Evolutionary conservation across 768 basidiomycete genomes (phyloP), one percentile per base, ranked within the genome.

Genomic region (Ramaria rubella): DNA sequence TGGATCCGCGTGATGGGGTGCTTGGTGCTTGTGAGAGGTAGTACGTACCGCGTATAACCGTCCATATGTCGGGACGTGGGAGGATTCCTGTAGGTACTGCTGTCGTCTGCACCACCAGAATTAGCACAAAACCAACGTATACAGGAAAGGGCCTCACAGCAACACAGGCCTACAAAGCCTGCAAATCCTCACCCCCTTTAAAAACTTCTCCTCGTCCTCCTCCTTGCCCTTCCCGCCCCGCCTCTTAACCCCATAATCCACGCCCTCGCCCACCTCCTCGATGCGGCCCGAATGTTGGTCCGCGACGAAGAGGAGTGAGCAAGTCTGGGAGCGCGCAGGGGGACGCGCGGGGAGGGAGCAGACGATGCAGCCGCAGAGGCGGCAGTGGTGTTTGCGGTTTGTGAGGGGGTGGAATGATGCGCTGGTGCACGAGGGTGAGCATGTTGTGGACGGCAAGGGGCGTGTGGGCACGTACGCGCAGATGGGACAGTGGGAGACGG

Each of bases 311-410:
- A 96, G 74, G 5, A 87, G 70, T 0, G 91, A 94, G 64, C 93
- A 96, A 5, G 78, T 71, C 46, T 75, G 75, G 1, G 76, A 77
- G 21, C 92, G 81, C 62, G 83, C 81, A 2, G 85, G 82, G 4
- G 74, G 78, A 57, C 89, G 92, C 11, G 85, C 74, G 0, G 93
- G 91, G 4, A 96, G 76, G 1, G 94, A 87, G 65, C 95, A 98
- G 12, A 97, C 83, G 38, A 97, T 89, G 55, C 85, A 77, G 0
- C 95, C 95, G 62, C 95, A 98, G 14, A 97, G 74, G 8, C 95
- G 85, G 67, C 95, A 98, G 66, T 98, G 95, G 63, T 98, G 95
- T 71, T 95, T 95, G 14, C 95, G 83, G 62, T 93, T 95, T 1
- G 92, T 90, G 2, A 98, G 71, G 0, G 90, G 82, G 65, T 94